Percentiles rank a stretch among this genome's conserved stretches.
Conservation (phyloP, 768 basidiomycete genomes). For the Tylopilus felleus region DNA sequence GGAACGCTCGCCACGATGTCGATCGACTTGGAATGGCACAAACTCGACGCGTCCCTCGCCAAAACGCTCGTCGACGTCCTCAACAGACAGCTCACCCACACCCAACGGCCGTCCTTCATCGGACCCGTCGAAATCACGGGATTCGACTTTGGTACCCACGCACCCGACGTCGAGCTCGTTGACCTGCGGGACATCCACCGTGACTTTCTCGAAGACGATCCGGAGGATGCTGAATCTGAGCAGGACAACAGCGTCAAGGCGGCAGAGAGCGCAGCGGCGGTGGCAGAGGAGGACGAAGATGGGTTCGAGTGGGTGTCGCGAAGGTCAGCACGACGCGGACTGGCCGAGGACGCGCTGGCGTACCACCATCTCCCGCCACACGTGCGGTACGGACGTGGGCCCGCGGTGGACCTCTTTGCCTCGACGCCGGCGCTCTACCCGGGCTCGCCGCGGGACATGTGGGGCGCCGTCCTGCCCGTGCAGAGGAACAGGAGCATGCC, state of each 20-base stretch:
- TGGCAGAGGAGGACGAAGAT: conserved; percentile 61
- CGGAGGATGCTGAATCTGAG: conserved; percentile 27
- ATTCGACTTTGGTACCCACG: conserved; percentile 79
- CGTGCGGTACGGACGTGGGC: conserved; percentile 59
- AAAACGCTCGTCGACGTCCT: conserved; percentile 67
- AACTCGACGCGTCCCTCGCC: conserved; percentile 72
- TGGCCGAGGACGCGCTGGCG: conserved; percentile 49
- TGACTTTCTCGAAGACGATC: conserved; percentile 84
- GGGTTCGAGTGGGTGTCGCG: conserved; percentile 82
- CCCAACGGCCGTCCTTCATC: conserved; percentile 86
- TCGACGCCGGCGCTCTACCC: conserved; percentile 47
- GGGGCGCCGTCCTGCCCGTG: conserved; percentile 31
- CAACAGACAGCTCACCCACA: conserved; percentile 70
- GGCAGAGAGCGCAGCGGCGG: conserved; percentile 41
- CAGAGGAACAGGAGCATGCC: conserved; percentile 32
- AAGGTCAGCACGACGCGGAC: conserved; percentile 52
- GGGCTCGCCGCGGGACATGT: conserved; percentile 41
- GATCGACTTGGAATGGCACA: conserved; percentile 91
- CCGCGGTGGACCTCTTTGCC: conserved; percentile 55
- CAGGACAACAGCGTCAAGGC: conserved; percentile 41
- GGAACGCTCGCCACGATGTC: conserved; percentile 55
- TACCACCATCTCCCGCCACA: conserved; percentile 75
- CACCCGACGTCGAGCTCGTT: conserved; percentile 86
- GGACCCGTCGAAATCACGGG: conserved; percentile 86
- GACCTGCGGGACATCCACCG: conserved; percentile 93